These are phyloP conservation scores for Colletotrichum horii DNA, from an alignment of 2,329 filamentous ascomycete genomes.

Conservation along the genomic window DNA sequence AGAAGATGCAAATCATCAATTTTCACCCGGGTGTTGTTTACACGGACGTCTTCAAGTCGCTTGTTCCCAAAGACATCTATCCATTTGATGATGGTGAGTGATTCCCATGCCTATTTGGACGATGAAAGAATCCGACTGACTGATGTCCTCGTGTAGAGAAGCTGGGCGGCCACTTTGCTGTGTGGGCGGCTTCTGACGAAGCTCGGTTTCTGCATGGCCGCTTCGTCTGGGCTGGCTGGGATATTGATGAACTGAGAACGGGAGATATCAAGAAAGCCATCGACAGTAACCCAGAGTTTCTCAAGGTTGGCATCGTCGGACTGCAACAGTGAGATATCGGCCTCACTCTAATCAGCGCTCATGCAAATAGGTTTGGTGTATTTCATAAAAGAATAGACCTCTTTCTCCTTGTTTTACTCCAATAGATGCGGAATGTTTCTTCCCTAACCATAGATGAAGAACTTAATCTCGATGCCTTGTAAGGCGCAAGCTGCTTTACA, in stretches of 20 bases:
- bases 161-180: conserved; percentile 30
- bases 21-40: conserved; percentile 45
- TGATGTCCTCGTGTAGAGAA: background rate
- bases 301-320: conserved; percentile 17
- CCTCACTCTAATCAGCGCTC: no score
- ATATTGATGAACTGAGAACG: conserved; percentile 41
- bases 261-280: conserved; percentile 18
- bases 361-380: background rate
- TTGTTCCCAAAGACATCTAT: conserved; percentile 25
- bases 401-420: background rate
- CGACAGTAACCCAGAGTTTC: conserved; percentile 20
- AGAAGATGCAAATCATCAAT: conserved; percentile 41
- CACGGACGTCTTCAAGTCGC: conserved; percentile 30
- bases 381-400: background rate
- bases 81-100: conserved; percentile 32
- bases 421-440: background rate
- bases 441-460: background rate
- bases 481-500: background rate
- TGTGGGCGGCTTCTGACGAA: conserved; percentile 43
- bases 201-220: conserved; percentile 44
- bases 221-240: conserved; percentile 46
- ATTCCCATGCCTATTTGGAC: background rate
- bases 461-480: background rate
- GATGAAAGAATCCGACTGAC: background rate
- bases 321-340: background rate